Percentiles rank a stretch among this genome's conserved stretches.
Conservation (phyloP, 179 eudicot genomes). For the Heliamphora pulchella region DNA sequence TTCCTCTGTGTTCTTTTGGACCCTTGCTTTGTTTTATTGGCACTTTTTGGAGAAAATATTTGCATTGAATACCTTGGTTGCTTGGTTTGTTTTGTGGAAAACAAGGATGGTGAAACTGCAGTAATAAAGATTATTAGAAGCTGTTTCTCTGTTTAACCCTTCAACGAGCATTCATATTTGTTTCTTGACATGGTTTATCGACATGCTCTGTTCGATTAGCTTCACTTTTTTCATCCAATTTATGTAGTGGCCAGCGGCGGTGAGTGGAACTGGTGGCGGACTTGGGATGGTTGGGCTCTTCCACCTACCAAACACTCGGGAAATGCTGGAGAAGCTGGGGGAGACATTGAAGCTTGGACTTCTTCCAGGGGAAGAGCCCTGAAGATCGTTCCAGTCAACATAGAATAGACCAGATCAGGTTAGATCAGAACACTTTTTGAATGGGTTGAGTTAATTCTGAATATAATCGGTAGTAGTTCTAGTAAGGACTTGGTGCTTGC, state of each 20-base stretch:
- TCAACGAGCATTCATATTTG: not conserved
- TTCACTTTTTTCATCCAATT: not conserved
- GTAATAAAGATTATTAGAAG: not conserved
- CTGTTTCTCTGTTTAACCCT: not conserved
- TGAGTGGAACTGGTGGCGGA: conserved; percentile 19
- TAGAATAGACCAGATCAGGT: conserved; percentile 14
- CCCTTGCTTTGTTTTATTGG: not conserved
- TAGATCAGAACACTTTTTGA: not conserved
- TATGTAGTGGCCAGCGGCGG: not conserved
- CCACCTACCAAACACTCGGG: conserved; percentile 8
- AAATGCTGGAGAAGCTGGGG: conserved; percentile 6
- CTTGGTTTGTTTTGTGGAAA: not conserved
- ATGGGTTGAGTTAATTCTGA: not conserved
- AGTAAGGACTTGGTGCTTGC: conserved; percentile 2
- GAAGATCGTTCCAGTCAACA: conserved; percentile 19
- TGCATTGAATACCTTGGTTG: not conserved
- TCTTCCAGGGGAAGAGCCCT: conserved; percentile 12
- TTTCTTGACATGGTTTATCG: not conserved
- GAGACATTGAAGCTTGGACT: conserved; percentile 10
- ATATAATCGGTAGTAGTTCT: not conserved
- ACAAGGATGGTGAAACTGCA: not conserved
- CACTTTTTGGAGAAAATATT: not conserved
- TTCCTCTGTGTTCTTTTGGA: no score
- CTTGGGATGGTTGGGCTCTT: conserved; percentile 22
- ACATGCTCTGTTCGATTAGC: not conserved